These are phyloP conservation scores for Aspergillus nidulans DNA, from an alignment of 495 filamentous ascomycete species.

Conservation along the genomic window DNA sequence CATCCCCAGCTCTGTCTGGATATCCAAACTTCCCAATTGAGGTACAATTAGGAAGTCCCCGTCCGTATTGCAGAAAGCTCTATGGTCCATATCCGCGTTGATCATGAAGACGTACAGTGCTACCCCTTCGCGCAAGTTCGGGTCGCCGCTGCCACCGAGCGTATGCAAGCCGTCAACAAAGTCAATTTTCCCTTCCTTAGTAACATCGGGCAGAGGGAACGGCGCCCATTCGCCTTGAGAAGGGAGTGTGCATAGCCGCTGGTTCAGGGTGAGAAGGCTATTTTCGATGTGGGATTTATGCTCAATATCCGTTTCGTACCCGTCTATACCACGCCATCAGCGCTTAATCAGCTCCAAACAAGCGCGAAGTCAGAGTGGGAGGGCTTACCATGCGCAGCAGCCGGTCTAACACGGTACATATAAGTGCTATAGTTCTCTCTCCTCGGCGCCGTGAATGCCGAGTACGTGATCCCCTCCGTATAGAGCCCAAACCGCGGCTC, in stretches of 20 bases:
- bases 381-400: slow-evolving; percentile 36
- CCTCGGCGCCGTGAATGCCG: slow-evolving; percentile 41
- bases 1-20: slow-evolving; percentile 40
- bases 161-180: slow-evolving; percentile 40
- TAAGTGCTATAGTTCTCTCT: slow-evolving; percentile 38
- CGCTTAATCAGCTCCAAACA: neutral
- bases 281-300: slow-evolving; percentile 37
- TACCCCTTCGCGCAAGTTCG: slow-evolving; percentile 33
- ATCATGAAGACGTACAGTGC: slow-evolving; percentile 35
- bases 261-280: slow-evolving; percentile 38
- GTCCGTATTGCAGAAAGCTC: slow-evolving; percentile 39
- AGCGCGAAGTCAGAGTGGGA: neutral
- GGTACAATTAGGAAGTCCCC: slow-evolving; percentile 40
- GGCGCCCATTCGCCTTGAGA: slow-evolving; percentile 41
- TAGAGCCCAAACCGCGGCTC: slow-evolving; percentile 43
- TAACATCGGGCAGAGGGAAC: slow-evolving; percentile 28
- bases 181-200: slow-evolving; percentile 31
- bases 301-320: slow-evolving; percentile 28
- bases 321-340: slow-evolving; percentile 20
- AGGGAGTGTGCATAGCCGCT: slow-evolving; percentile 30
- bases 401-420: slow-evolving; percentile 38
- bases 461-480: slow-evolving; percentile 60
- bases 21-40: slow-evolving; percentile 37
- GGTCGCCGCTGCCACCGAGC: slow-evolving; percentile 34
- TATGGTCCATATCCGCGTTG: slow-evolving; percentile 31